Evolutionary conservation across 768 basidiomycete species (phyloP).

Genomic region (Hygrocybe coccinea): DNA sequence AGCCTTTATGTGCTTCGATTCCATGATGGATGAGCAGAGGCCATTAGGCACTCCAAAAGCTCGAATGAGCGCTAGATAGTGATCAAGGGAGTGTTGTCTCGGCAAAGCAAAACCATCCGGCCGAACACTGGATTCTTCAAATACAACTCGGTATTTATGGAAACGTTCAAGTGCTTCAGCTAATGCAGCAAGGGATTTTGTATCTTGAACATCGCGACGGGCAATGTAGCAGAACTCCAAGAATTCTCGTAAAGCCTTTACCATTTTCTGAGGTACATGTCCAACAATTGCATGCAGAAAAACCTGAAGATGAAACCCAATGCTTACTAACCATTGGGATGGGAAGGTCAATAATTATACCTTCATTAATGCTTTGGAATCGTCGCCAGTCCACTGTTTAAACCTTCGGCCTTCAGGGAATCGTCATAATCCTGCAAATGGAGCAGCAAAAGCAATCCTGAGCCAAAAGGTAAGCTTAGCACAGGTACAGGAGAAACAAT

Average conservation of each 20-base stretch:
- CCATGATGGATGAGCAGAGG: too few relatives aligned
- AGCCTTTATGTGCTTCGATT: too few relatives aligned
- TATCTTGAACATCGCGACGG: slow-evolving; percentile 10
- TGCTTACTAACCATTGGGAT: background rate
- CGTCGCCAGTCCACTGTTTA: slow-evolving; percentile 10
- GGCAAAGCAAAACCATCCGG: slow-evolving; percentile 16
- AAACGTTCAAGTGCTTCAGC: slow-evolving; percentile 7
- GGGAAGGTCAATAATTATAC: background rate
- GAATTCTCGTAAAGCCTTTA: slow-evolving; percentile 13
- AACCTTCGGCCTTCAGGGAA: slow-evolving; percentile 9
- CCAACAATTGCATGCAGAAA: slow-evolving; percentile 18
- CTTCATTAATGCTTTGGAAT: slow-evolving; percentile 11
- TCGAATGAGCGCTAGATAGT: too few relatives aligned
- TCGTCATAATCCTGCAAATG: slow-evolving; percentile 5
- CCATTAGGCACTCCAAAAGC: too few relatives aligned
- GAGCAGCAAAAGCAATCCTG: slow-evolving; percentile 6
- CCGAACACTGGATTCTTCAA: slow-evolving; percentile 8
- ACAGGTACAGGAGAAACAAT: background rate
- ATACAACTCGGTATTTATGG: slow-evolving; percentile 15
- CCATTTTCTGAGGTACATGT: slow-evolving; percentile 13
- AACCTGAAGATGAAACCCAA: slow-evolving; percentile 10
- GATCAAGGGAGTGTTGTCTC: too few relatives aligned
- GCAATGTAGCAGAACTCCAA: slow-evolving; percentile 24
- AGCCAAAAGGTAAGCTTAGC: background rate
- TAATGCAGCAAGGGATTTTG: slow-evolving; percentile 3